These are phyloP conservation scores for Cryptococcus hybrid DNA, from an alignment of 1,284 basidiomycete species.

Conservation along the genomic window DNA sequence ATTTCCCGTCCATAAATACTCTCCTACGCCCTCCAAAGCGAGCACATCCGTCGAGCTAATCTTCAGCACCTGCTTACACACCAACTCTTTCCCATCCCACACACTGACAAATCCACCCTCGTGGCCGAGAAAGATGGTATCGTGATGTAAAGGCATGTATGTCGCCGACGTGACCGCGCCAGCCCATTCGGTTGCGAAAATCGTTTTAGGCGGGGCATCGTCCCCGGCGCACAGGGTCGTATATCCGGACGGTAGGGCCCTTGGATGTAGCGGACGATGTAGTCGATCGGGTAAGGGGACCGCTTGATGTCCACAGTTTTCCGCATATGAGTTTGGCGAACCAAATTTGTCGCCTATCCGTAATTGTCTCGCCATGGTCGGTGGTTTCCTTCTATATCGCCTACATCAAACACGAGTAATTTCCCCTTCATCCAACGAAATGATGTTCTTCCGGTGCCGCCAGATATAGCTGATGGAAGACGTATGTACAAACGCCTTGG, in stretches of 20 bases:
- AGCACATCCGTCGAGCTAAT: constrained; percentile 76
- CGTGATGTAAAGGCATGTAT: constrained; percentile 66
- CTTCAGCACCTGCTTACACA: constrained; percentile 55
- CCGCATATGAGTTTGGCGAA: constrained; percentile 71
- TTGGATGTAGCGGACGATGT: constrained; percentile 51
- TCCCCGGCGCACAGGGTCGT: constrained; percentile 57
- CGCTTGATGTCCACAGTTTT: constrained; percentile 69
- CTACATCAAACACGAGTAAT: constrained; percentile 62
- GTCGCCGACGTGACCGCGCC: constrained; percentile 81
- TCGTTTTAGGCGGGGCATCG: constrained; percentile 53
- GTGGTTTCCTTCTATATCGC: constrained; percentile 18
- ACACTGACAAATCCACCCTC: constrained; percentile 84
- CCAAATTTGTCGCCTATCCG: constrained; percentile 77
- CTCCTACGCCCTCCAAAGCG: constrained; percentile 73
- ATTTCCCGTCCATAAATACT: constrained; percentile 79
- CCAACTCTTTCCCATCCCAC: constrained; percentile 57
- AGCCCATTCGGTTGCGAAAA: constrained; percentile 52
- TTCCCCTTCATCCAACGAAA: constrained; percentile 86
- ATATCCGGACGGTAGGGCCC: constrained; percentile 72
- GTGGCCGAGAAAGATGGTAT: constrained; percentile 81
- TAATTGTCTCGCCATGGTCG: constrained; percentile 60
- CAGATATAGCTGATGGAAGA: constrained; percentile 69
- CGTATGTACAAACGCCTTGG: constrained; percentile 63
- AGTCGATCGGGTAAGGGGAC: constrained; percentile 45
- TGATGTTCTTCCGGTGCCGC: constrained; percentile 64